These are phyloP conservation scores for Microbotryum saponariae DNA, from an alignment of 1,284 basidiomycete genomes.

Conservation along the genomic window DNA sequence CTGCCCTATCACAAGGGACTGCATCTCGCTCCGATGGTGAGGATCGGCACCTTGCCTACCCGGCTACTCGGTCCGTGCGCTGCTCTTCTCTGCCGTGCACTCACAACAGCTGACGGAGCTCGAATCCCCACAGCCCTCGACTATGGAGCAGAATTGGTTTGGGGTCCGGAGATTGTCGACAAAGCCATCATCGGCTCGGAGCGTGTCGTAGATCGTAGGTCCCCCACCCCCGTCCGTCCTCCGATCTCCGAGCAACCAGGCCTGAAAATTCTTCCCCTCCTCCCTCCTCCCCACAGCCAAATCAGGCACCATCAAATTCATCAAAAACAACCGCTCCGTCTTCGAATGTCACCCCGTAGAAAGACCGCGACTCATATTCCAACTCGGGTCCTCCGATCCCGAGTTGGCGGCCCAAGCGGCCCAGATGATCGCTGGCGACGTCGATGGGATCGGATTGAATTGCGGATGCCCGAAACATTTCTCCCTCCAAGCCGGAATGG, in stretches of 20 bases:
- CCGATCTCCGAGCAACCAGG: background rate
- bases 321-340: slow-evolving; percentile 63
- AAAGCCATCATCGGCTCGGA: slow-evolving; percentile 84
- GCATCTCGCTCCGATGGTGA: slow-evolving; percentile 83
- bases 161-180: slow-evolving; percentile 96
- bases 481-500: slow-evolving; percentile 92
- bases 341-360: slow-evolving; percentile 93
- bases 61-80: slow-evolving; percentile 17
- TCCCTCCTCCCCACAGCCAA: slow-evolving; percentile 48
- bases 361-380: slow-evolving; percentile 79
- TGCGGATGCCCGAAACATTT: slow-evolving; percentile 68
- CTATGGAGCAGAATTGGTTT: slow-evolving; percentile 89
- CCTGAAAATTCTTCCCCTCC: background rate
- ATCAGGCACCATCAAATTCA: slow-evolving; percentile 84
- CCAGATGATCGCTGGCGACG: slow-evolving; percentile 73
- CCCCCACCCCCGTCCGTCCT: background rate
- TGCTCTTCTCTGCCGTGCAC: too few species aligned
- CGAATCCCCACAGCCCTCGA: slow-evolving; percentile 63
- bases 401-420: slow-evolving; percentile 87
- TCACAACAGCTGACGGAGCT: background rate
- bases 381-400: slow-evolving; percentile 85
- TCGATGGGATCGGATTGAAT: slow-evolving; percentile 89
- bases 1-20: slow-evolving; percentile 33
- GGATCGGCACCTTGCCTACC: slow-evolving; percentile 58
- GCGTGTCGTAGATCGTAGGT: slow-evolving; percentile 74